These are phyloP conservation scores for Backusella sp. DNA, from an alignment of 192 early-diverging fungal species.

Conservation along the genomic window DNA sequence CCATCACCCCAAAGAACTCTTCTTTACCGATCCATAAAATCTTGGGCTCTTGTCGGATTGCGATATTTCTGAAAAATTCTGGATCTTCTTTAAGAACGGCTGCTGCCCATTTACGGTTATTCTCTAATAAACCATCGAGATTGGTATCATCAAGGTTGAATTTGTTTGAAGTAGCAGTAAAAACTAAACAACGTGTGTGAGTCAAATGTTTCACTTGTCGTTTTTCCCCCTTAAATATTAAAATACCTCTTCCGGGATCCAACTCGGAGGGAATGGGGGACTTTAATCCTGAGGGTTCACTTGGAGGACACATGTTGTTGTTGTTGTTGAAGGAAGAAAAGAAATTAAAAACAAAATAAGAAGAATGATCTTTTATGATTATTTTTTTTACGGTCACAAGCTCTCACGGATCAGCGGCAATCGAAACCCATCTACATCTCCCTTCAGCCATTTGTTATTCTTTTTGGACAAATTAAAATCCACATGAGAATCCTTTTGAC, in stretches of 20 bases:
- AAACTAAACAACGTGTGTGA: not conserved
- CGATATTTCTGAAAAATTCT: constrained; percentile 68
- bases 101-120: constrained; percentile 63
- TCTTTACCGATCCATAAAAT: constrained; percentile 79
- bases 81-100: constrained; percentile 59
- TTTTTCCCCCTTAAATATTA: not conserved
- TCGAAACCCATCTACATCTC: not conserved
- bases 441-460: not conserved
- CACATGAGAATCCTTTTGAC: not conserved
- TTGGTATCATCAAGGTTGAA: constrained; percentile 21
- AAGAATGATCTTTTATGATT: not conserved
- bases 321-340: not conserved
- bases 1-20: not conserved
- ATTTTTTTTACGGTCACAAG: constrained; percentile 1
- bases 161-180: constrained; percentile 15
- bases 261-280: not conserved
- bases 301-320: not conserved
- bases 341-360: not conserved
- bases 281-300: not conserved
- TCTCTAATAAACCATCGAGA: constrained; percentile 42
- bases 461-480: not conserved
- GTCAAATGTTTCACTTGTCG: not conserved
- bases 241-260: not conserved
- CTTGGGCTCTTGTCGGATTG: constrained; percentile 76
- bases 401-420: not conserved